These are phyloP conservation scores for Quercus robur DNA, from an alignment of 306 rosid species.

Conservation along the genomic window DNA sequence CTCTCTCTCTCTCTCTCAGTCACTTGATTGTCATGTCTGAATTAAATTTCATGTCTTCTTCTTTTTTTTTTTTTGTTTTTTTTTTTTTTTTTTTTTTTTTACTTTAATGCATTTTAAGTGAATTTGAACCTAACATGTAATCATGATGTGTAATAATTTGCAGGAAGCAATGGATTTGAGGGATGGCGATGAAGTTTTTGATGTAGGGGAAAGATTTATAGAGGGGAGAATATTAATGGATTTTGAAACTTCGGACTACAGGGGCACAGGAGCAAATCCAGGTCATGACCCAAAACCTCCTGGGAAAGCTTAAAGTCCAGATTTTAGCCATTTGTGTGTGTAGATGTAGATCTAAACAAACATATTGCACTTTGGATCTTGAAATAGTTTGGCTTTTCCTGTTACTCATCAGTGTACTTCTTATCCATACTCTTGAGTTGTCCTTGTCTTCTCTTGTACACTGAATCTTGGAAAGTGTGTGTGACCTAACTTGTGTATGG, in stretches of 20 bases:
- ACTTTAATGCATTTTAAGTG: too few species aligned
- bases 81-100: too few species aligned
- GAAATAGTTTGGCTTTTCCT: neutral
- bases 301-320: neutral
- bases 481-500: neutral
- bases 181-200: neutral
- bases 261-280: fast-evolving
- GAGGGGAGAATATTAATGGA: neutral
- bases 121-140: too few species aligned
- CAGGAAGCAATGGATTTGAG: neutral
- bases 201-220: neutral
- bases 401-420: neutral
- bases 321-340: neutral
- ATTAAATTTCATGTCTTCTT: too few species aligned
- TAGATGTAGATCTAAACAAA: neutral
- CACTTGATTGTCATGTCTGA: neutral
- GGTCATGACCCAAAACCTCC: neutral
- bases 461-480: neutral
- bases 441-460: neutral
- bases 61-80: too few species aligned
- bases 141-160: neutral
- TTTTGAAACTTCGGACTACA: neutral
- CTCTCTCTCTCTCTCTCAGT: neutral
- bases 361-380: neutral
- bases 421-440: neutral